Evolutionary conservation across 768 basidiomycete species (phyloP).

Genomic region (Cyathus striatus): DNA sequence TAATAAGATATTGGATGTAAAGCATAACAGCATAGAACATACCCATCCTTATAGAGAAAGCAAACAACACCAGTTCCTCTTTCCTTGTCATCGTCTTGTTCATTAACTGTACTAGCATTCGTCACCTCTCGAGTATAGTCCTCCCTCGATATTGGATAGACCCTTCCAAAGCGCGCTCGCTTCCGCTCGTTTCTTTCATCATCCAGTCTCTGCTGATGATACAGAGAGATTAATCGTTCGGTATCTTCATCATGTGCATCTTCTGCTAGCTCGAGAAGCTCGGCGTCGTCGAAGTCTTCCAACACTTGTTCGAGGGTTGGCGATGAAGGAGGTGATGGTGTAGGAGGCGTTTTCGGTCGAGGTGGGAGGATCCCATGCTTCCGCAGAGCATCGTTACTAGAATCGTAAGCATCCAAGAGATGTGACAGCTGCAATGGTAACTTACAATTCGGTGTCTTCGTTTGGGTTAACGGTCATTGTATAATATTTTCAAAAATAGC

Average conservation of each 20-base stretch:
- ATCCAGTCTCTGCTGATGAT: constrained; percentile 56
- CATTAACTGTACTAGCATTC: constrained; percentile 75
- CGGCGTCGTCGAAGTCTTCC: constrained; percentile 53
- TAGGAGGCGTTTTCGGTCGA: constrained; percentile 56
- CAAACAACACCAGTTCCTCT: constrained; percentile 91
- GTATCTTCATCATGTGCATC: constrained; percentile 74
- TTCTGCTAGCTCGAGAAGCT: constrained; percentile 66
- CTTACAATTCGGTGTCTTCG: constrained; percentile 98
- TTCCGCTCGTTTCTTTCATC: constrained; percentile 56
- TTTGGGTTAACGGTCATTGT: constrained; percentile 76
- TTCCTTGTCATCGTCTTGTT: constrained; percentile 59
- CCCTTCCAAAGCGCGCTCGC: constrained; percentile 71
- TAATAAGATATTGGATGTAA: neutral
- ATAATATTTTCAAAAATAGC: too few species aligned
- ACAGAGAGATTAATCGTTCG: constrained; percentile 65
- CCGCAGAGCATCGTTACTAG: constrained; percentile 88
- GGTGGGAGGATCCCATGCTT: constrained; percentile 90
- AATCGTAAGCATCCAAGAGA: too few species aligned
- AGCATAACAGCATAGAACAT: too few species aligned
- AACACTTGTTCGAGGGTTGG: constrained; percentile 67
- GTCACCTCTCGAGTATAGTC: constrained; percentile 96
- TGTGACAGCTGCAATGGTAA: too few species aligned
- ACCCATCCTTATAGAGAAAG: constrained; percentile 95
- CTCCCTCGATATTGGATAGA: constrained; percentile 86
- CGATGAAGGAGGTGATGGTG: constrained; percentile 79